These are phyloP conservation scores for Scytalidium lignicola DNA, from an alignment of 2,329 filamentous ascomycete genomes.

Conservation along the genomic window DNA sequence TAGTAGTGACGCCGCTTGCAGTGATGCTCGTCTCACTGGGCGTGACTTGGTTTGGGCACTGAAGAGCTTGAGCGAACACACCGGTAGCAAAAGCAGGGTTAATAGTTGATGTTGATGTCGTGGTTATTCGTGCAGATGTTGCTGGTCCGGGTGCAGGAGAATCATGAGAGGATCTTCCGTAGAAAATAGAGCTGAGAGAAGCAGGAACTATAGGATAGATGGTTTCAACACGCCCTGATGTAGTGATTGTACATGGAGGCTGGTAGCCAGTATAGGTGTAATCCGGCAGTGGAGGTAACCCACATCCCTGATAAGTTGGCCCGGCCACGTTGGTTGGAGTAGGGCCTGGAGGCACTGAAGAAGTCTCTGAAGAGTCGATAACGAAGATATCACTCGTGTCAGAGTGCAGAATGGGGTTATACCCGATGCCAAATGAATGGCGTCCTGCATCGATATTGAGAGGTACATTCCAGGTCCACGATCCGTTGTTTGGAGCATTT, in stretches of 20 bases:
- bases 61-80: slow-evolving; percentile 7
- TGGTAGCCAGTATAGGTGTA: slow-evolving; percentile 15
- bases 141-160: not conserved
- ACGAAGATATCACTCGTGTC: slow-evolving; percentile 8
- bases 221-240: slow-evolving; percentile 5
- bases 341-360: not conserved
- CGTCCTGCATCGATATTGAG: slow-evolving; percentile 5
- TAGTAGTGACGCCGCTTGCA: slow-evolving; percentile 3
- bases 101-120: not conserved
- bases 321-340: slow-evolving; percentile 5
- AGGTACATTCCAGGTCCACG: slow-evolving; percentile 10
- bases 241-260: slow-evolving; percentile 8
- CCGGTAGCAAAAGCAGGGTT: slow-evolving; percentile 8
- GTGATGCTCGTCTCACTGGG: slow-evolving; percentile 6
- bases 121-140: too few relatives aligned
- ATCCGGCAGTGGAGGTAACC: slow-evolving; percentile 8
- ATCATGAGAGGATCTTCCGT: not conserved
- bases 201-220: slow-evolving; percentile 10
- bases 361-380: slow-evolving; percentile 2
- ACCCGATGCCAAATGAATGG: slow-evolving; percentile 12
- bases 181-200: slow-evolving; percentile 7
- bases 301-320: slow-evolving; percentile 10
- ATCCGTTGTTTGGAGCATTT: slow-evolving; percentile 13
- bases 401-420: slow-evolving; percentile 8
- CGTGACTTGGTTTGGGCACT: slow-evolving; percentile 5